A percentile compares a stretch with the other conserved stretches of the same genome.
Evolutionary conservation across 129 eudicot species (phyloP).

Genomic region (Flaveria brownii): DNA sequence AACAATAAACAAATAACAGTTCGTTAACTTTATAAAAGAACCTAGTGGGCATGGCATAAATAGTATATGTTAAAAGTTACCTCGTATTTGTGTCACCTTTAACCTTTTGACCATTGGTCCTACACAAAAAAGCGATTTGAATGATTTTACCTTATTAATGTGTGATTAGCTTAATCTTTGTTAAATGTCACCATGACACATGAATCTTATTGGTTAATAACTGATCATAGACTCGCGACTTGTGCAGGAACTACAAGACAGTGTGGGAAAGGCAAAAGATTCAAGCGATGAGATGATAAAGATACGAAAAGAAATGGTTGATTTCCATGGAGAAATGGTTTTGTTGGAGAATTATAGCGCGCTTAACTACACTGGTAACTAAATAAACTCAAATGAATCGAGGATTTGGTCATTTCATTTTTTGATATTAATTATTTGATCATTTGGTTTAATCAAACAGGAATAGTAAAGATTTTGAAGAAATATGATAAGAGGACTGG

Average conservation of each 20-base stretch:
- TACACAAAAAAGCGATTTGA: neutral
- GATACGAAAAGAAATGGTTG: constrained; percentile 73
- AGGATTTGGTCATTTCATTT: neutral
- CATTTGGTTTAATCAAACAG: constrained; percentile 33
- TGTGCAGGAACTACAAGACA: constrained; percentile 64
- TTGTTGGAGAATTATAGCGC: constrained; percentile 83
- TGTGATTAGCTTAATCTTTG: neutral
- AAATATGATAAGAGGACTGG: constrained; percentile 85
- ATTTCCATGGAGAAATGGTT: constrained; percentile 92
- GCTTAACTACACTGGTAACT: constrained; percentile 74
- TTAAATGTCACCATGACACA: neutral
- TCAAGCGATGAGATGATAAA: constrained; percentile 62
- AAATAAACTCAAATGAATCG: neutral
- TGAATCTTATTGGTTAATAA: neutral
- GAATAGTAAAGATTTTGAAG: constrained; percentile 73
- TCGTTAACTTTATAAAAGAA: constrained; percentile 1
- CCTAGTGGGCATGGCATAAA: neutral
- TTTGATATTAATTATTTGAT: neutral
- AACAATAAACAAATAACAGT: neutral
- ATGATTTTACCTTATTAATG: neutral
- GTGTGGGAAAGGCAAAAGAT: constrained; percentile 56
- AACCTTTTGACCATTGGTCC: neutral
- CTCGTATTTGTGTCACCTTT: neutral
- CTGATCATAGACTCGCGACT: neutral
- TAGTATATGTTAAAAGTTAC: neutral